Conservation (phyloP, 1,284 basidiomycete genomes). For the Xanthoconium separans region DNA sequence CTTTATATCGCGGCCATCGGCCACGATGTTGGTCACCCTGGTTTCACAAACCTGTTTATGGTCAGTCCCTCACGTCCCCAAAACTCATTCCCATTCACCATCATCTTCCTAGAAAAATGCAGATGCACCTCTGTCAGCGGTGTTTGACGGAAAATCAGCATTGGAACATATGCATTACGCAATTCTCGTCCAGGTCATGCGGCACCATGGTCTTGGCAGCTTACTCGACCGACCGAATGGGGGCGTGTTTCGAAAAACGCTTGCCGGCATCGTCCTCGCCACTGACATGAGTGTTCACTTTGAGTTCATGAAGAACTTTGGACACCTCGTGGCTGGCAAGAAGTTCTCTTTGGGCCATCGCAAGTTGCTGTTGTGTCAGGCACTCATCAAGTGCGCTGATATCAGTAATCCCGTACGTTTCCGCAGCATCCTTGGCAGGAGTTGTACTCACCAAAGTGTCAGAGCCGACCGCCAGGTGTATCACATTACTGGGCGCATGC, state of each 20-base stretch:
- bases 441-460: constrained; percentile 16
- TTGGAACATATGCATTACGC: constrained; percentile 93
- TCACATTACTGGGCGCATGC: constrained; percentile 90
- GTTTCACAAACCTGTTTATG: constrained; percentile 90
- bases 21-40: constrained; percentile 94
- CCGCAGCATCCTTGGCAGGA: constrained; percentile 4
- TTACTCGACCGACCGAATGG: constrained; percentile 55
- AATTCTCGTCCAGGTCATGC: constrained; percentile 79
- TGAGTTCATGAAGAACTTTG: constrained; percentile 76
- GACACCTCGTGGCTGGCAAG: constrained; percentile 42
- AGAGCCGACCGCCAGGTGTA: constrained; percentile 90
- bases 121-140: constrained; percentile 78
- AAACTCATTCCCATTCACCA: background rate
- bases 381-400: constrained; percentile 93
- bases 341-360: constrained; percentile 44
- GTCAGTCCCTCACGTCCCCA: constrained; percentile 44
- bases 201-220: constrained; percentile 73
- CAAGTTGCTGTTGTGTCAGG: constrained; percentile 81
- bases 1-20: constrained; percentile 89
- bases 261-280: constrained; percentile 80
- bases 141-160: constrained; percentile 87
- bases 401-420: constrained; percentile 90
- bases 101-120: constrained; percentile 76
- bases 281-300: constrained; percentile 93
- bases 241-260: constrained; percentile 67